These are phyloP conservation scores for Aspergillus wentii DNA, from an alignment of 495 filamentous ascomycete species.

Conservation along the genomic window DNA sequence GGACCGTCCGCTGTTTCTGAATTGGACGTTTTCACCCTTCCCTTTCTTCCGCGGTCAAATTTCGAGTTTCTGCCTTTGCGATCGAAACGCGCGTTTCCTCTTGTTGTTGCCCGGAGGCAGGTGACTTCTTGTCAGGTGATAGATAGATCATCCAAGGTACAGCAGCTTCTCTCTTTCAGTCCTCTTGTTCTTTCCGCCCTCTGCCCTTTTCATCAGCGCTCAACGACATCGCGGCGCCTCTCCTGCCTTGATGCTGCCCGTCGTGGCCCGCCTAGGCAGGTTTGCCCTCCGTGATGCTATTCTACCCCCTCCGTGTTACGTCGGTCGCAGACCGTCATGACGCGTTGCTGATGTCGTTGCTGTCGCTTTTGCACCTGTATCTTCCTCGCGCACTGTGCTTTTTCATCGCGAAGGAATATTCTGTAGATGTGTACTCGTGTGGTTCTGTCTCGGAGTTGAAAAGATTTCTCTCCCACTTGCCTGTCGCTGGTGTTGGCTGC, in stretches of 20 bases:
- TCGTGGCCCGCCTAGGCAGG: constrained; percentile 5
- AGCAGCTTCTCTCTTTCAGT: constrained; percentile 16
- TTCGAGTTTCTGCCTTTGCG: constrained; percentile 19
- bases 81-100: constrained; percentile 32
- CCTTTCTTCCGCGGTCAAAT: constrained; percentile 16
- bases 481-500: constrained; percentile 5
- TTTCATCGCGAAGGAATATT: not conserved
- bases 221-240: constrained; percentile 4
- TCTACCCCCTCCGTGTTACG: constrained; percentile 15
- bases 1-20: constrained; percentile 6
- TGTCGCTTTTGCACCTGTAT: not conserved
- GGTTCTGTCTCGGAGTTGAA: too few species aligned
- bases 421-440: too few species aligned
- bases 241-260: constrained; percentile 2
- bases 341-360: constrained; percentile 22
- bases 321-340: constrained; percentile 29
- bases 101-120: constrained; percentile 46
- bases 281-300: constrained; percentile 9
- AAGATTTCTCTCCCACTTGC: not conserved
- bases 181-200: constrained; percentile 4
- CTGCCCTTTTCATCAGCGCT: constrained; percentile 3
- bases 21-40: constrained; percentile 4
- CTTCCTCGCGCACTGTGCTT: not conserved
- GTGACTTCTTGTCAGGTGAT: constrained; percentile 52
- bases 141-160: constrained; percentile 46